These are phyloP conservation scores for Fusarium tupiense DNA, from an alignment of 2,329 filamentous ascomycete genomes.

Conservation along the genomic window DNA sequence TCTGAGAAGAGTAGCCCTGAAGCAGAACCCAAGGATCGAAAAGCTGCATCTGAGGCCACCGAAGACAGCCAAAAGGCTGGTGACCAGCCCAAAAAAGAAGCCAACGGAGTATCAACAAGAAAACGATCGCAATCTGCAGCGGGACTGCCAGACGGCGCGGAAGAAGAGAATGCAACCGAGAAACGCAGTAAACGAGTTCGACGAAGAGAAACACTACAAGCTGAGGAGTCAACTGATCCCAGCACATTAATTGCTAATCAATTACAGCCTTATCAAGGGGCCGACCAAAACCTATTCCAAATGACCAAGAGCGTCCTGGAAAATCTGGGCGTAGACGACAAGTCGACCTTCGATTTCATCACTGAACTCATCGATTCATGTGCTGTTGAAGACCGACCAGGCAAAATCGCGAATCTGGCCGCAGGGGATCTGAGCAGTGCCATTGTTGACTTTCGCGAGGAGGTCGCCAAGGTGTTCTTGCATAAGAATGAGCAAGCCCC, in stretches of 20 bases:
- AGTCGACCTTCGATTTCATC: slow-evolving; percentile 55
- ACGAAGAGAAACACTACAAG: slow-evolving; percentile 62
- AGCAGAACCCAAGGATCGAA: slow-evolving; percentile 31
- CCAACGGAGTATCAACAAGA: slow-evolving; percentile 56
- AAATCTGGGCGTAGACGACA: slow-evolving; percentile 63
- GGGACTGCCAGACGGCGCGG: slow-evolving; percentile 63
- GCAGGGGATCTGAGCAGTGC: slow-evolving; percentile 61
- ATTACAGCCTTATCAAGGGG: slow-evolving; percentile 65
- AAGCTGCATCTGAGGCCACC: slow-evolving; percentile 32
- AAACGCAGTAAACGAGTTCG: slow-evolving; percentile 74
- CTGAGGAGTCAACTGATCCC: slow-evolving; percentile 63
- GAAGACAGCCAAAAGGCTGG: slow-evolving; percentile 42
- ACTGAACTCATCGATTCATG: slow-evolving; percentile 64
- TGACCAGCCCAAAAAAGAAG: slow-evolving; percentile 47
- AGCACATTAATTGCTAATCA: slow-evolving; percentile 63
- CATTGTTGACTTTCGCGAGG: slow-evolving; percentile 62
- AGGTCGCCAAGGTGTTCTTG: slow-evolving; percentile 62
- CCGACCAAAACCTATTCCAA: slow-evolving; percentile 65
- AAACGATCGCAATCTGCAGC: slow-evolving; percentile 72
- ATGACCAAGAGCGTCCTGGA: slow-evolving; percentile 65
- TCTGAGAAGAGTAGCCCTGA: slow-evolving; percentile 9
- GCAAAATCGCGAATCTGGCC: slow-evolving; percentile 57
- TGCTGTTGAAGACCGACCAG: slow-evolving; percentile 60
- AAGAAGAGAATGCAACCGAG: slow-evolving; percentile 66
- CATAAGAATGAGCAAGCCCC: slow-evolving; percentile 63